Evolutionary conservation across 148 eudicot genomes (phyloP).

Genomic region (Arbutus unedo): DNA sequence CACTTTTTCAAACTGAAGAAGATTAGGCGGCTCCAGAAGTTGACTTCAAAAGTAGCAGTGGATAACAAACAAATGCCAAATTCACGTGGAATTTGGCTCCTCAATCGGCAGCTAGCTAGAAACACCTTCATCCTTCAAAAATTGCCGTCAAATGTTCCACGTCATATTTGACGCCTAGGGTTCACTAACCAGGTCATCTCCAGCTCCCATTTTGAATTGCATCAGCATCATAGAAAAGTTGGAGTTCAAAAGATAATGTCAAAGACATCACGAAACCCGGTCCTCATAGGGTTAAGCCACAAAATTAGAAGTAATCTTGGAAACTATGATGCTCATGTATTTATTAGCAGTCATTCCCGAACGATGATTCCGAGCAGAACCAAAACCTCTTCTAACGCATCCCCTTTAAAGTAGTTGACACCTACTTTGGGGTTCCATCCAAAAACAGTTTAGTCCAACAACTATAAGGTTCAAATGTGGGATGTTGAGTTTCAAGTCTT

Average conservation of each 20-base stretch:
- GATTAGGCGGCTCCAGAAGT: no score
- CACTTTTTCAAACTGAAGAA: no score
- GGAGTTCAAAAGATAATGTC: neutral
- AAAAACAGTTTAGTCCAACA: neutral
- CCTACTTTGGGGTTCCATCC: neutral
- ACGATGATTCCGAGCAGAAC: neutral
- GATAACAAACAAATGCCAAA: no score
- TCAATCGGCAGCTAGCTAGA: no score
- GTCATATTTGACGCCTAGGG: no score
- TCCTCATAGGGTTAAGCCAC: neutral
- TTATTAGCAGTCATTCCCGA: neutral
- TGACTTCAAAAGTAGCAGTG: no score
- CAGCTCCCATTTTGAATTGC: neutral
- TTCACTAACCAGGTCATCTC: neutral
- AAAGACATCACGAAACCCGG: neutral
- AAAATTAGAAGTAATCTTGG: neutral
- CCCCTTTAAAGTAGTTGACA: neutral
- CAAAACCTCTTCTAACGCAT: neutral
- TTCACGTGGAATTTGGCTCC: no score
- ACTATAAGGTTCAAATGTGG: neutral
- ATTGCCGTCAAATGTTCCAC: no score
- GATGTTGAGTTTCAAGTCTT: neutral
- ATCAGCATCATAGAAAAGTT: neutral
- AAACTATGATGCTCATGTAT: neutral
- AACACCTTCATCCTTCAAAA: no score